These are phyloP conservation scores for Podila minutissima DNA, from an alignment of 192 early-diverging fungal species.

Conservation along the genomic window DNA sequence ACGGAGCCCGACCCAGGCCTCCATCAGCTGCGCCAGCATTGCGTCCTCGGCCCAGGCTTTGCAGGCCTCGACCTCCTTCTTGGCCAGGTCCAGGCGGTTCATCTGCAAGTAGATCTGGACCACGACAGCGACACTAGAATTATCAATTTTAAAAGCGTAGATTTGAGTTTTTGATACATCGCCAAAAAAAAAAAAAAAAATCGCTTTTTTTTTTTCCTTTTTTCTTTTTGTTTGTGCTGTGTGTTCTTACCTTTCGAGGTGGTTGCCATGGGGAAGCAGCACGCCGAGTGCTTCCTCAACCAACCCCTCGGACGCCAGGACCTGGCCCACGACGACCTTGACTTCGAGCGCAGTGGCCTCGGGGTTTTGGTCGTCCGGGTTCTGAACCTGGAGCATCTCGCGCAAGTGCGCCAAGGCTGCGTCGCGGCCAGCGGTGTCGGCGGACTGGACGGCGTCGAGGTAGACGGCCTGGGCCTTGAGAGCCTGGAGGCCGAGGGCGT, in stretches of 20 bases:
- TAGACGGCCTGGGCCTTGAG: conserved; percentile 73
- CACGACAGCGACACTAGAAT: conserved; percentile 74
- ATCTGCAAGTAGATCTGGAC: conserved; percentile 82
- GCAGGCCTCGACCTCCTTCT: conserved; percentile 74
- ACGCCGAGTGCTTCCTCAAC: conserved; percentile 78
- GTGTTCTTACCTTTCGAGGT: conserved; percentile 80
- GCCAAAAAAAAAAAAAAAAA: no score
- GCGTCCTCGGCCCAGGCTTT: conserved; percentile 97
- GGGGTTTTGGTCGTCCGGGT: conserved; percentile 58
- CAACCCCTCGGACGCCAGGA: conserved; percentile 65
- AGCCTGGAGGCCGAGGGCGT: conserved; percentile 69
- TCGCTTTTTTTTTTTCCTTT: no score
- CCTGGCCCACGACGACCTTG: conserved; percentile 71
- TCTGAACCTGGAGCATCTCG: conserved; percentile 58
- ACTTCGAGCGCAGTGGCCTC: conserved; percentile 55
- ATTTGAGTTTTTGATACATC: no score
- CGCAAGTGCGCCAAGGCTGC: conserved; percentile 58
- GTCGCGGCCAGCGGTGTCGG: conserved; percentile 49
- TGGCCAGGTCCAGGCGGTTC: conserved; percentile 87
- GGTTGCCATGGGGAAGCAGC: conserved; percentile 74
- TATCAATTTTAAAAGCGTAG: no score
- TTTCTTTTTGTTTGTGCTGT: no score
- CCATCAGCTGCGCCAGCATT: conserved; percentile 89
- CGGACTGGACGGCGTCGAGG: conserved; percentile 59
- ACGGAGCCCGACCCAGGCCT: conserved; percentile 85